Conservation (phyloP, 805 yeast genomes). For the Suhomyces sp. region DNA sequence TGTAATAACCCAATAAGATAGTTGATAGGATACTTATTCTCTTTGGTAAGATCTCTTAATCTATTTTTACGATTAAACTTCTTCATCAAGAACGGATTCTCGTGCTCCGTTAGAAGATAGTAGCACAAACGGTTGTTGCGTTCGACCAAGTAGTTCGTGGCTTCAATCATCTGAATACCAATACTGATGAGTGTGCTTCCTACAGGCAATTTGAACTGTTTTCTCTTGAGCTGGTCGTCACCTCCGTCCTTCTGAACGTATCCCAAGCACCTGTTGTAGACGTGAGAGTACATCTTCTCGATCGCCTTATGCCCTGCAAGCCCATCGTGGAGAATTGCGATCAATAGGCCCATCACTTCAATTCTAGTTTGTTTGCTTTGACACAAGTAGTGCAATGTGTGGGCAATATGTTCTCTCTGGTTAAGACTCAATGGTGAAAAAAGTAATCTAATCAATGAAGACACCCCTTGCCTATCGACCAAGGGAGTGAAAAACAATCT, state of each 20-base stretch:
- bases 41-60: conserved; percentile 21
- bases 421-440: conserved; percentile 68
- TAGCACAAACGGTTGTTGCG: conserved; percentile 64
- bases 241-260: conserved; percentile 8
- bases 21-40: conserved; percentile 69
- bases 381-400: conserved; percentile 64
- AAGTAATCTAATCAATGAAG: conserved; percentile 65
- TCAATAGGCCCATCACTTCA: conserved; percentile 66
- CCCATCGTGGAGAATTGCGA: conserved; percentile 78
- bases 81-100: conserved; percentile 35
- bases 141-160: conserved; percentile 67
- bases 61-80: conserved; percentile 33
- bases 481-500: conserved; percentile 58
- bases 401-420: conserved; percentile 62
- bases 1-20: conserved; percentile 60
- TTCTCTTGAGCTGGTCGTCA: conserved; percentile 6
- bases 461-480: conserved; percentile 71
- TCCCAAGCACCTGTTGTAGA: conserved; percentile 46
- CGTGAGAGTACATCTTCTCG: conserved; percentile 57
- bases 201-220: conserved; percentile 43
- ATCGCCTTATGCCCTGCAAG: conserved; percentile 54
- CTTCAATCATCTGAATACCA: conserved; percentile 75
- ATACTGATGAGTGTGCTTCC: conserved; percentile 67
- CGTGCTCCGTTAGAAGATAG: conserved; percentile 77
- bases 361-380: conserved; percentile 73